These are phyloP conservation scores for Phytophthora crassamura DNA, from an alignment of 352 stramenopile species.

Conservation along the genomic window DNA sequence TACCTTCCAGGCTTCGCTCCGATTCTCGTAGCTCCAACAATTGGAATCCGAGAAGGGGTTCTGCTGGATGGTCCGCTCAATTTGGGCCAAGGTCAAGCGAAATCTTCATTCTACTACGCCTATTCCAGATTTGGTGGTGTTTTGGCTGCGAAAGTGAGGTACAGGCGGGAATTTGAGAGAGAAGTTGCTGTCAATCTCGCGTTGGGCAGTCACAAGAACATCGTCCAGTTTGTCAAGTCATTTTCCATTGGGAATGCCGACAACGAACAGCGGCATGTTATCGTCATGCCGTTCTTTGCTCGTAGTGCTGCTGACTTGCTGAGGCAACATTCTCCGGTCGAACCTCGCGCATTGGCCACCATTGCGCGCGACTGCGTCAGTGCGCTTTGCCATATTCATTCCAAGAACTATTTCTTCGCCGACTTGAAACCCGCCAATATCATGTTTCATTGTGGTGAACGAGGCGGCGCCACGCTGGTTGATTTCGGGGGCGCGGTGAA, in stretches of 20 bases:
- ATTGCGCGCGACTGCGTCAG: background rate
- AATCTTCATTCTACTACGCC: background rate
- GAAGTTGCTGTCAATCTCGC: background rate
- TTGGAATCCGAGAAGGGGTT: too few species aligned
- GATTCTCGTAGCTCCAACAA: too few species aligned
- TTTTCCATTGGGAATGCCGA: background rate
- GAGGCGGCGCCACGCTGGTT: slow-evolving; percentile 8
- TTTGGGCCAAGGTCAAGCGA: too few species aligned
- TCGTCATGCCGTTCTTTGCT: slow-evolving; percentile 18
- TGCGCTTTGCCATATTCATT: slow-evolving; percentile 7
- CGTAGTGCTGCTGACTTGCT: slow-evolving; percentile 6
- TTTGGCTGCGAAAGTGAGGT: slow-evolving; percentile 7
- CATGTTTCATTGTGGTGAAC: slow-evolving; percentile 12
- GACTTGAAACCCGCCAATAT: slow-evolving; percentile 13
- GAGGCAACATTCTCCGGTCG: background rate
- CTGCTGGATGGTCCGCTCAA: too few species aligned
- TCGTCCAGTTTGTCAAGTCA: background rate
- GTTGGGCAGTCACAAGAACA: background rate
- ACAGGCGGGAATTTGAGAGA: background rate
- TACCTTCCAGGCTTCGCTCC: too few species aligned
- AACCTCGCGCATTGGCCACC: too few species aligned
- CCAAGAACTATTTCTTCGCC: slow-evolving; percentile 8
- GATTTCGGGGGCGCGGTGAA: too few species aligned
- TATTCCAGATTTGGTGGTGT: slow-evolving; percentile 3
- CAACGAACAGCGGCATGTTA: slow-evolving; percentile 3